Evolutionary conservation across 371 early-diverging fungal species (phyloP), one percentile per base, ranked within the genome.

Genomic region (Chytridiales sp.): DNA sequence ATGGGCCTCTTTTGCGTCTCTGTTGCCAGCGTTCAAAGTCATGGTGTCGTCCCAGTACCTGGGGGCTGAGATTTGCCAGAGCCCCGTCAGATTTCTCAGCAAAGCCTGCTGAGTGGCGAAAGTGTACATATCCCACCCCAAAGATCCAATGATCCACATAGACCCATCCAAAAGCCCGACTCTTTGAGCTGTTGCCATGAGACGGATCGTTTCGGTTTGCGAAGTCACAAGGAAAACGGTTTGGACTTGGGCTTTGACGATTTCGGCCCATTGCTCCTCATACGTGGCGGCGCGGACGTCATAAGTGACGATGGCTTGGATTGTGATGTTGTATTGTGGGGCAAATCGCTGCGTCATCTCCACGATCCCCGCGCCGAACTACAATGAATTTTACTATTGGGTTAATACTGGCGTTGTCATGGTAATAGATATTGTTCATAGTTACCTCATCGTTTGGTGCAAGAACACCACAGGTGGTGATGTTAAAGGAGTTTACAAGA

Each of bases 341-440:
- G 54, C 54, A 24, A 24, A 26, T 3, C 26, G 21, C 30, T 54
- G 54, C 2, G 41, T 39, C 8, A 24, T 19, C 35, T 54, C 41
- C n/a, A 42, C 41, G 4, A 54, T 13, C 5, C 54, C 54, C 21
- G 9, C 36, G 34, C 54, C 54, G 29, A 54, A 54, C 24, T 48
- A 29, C 4, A 26, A 9, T 19, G 29, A 48, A 4, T 4, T 26
- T 48, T 6, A 48, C 30, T 11, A n/a, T n/a, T n/a, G n/a, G n/a
- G n/a, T n/a, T n/a, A n/a, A n/a, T n/a, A n/a, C n/a, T n/a, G n/a
- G n/a, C n/a, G n/a, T n/a, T n/a, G n/a, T n/a, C n/a, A 29, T 8
- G 21, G 8, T 44, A 8, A 8, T 44, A 4, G 15, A 48, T 44
- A 44, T 24, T 13, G 11, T 8, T 5, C 4, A 26, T 13, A 4